Evolutionary conservation across 2,329 filamentous ascomycete genomes (phyloP).

Genomic region (Blastomyces parvus): DNA sequence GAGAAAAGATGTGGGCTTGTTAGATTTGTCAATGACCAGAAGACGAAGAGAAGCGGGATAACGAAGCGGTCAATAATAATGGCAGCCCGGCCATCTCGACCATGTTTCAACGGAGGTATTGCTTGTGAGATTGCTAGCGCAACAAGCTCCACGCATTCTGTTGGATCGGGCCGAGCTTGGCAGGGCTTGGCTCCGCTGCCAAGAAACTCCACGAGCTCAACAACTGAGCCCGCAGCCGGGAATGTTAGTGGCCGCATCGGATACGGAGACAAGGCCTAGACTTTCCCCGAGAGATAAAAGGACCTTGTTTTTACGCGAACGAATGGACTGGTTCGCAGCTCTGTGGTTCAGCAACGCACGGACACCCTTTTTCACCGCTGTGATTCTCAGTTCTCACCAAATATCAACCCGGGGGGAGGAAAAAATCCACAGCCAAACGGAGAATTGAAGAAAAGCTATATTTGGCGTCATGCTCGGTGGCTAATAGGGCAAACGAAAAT

Average conservation of each 20-base stretch:
- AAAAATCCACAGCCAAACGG: background rate
- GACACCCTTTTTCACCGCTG: background rate
- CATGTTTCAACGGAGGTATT: background rate
- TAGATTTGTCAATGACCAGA: background rate
- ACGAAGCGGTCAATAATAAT: background rate
- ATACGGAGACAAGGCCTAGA: background rate
- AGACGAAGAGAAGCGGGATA: background rate
- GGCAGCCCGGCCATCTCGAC: background rate
- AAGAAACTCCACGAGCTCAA: slow-evolving; percentile 1
- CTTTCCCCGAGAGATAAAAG: background rate
- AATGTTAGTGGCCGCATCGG: background rate
- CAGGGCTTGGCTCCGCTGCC: background rate
- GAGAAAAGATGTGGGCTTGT: background rate
- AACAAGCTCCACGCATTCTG: background rate
- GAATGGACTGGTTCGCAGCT: background rate
- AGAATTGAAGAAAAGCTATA: background rate
- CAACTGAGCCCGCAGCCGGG: background rate
- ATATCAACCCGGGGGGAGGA: background rate
- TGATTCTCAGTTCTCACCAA: background rate
- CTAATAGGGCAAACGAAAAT: background rate
- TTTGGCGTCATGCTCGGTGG: background rate
- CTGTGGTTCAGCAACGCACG: background rate
- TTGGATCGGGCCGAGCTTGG: background rate
- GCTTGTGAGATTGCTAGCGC: background rate
- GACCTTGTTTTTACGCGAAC: background rate